phyloP scores from a whole-genome alignment of 1,284 basidiomycete genomes.

The Cutaneotrichosporon sp. region DNA sequence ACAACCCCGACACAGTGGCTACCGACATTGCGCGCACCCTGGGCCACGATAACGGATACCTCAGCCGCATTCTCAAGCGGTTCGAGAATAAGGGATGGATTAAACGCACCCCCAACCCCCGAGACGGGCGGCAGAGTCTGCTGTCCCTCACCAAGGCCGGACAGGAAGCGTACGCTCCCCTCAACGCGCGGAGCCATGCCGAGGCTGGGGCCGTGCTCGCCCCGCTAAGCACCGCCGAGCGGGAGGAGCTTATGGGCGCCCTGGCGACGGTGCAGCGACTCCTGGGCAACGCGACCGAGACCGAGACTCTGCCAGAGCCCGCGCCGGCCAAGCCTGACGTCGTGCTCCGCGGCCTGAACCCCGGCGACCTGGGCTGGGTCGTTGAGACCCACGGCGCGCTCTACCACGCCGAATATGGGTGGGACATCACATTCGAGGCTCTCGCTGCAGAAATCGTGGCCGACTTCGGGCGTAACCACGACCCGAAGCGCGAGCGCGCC shows the following conservation, averaged over 20 bases:
- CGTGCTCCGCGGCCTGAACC: slow-evolving; percentile 4
- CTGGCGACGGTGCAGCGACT: slow-evolving; percentile 8
- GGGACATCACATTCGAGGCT: slow-evolving; percentile 7
- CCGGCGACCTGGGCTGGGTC: slow-evolving; percentile 20
- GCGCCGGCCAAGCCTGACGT: not conserved
- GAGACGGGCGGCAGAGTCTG: slow-evolving; percentile 12
- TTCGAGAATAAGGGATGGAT: slow-evolving; percentile 14
- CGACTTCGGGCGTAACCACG: not conserved
- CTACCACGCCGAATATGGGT: slow-evolving; percentile 10
- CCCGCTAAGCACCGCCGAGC: not conserved
- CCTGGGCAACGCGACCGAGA: not conserved
- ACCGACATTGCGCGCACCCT: slow-evolving; percentile 9
- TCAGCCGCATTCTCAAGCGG: slow-evolving; percentile 17
- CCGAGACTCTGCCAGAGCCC: not conserved
- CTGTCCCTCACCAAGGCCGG: slow-evolving; percentile 4
- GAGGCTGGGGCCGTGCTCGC: slow-evolving; percentile 2
- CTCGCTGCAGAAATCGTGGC: slow-evolving; percentile 9
- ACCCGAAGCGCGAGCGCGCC: slow-evolving; percentile 1
- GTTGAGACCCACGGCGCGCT: slow-evolving; percentile 9
- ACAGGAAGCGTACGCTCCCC: slow-evolving; percentile 1
- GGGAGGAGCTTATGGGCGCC: slow-evolving; percentile 1
- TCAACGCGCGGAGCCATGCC: slow-evolving; percentile 2
- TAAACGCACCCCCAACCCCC: not conserved
- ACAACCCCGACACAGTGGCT: slow-evolving; percentile 1
- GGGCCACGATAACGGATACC: slow-evolving; percentile 14